Conservation (phyloP, 2,329 filamentous ascomycete genomes). For the Simplicillium aogashimaense region DNA sequence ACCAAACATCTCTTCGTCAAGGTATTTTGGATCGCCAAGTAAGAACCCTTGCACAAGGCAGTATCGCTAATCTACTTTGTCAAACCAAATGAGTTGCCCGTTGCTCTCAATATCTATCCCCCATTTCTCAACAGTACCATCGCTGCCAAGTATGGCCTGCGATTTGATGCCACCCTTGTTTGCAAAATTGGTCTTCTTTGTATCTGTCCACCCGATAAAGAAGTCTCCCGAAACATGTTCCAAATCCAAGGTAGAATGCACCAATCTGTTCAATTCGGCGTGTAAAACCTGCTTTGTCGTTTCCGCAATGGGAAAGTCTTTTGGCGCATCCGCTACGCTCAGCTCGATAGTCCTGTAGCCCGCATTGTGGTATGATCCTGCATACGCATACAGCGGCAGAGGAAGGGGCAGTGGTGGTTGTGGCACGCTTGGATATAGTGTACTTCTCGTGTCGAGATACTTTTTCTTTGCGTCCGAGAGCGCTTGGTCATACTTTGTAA, state of each 20-base stretch:
- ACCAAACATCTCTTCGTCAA: no score
- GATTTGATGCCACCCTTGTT: neutral
- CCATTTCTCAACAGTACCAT: slow-evolving; percentile 1
- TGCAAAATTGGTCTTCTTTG: neutral
- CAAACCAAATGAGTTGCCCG: slow-evolving; percentile 1
- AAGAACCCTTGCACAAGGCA: no score
- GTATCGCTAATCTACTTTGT: neutral
- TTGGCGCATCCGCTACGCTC: slow-evolving; percentile 1
- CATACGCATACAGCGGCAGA: slow-evolving; percentile 29
- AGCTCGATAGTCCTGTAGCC: slow-evolving; percentile 7
- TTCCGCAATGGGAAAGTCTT: neutral
- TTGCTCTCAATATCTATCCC: neutral
- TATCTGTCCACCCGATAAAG: slow-evolving; percentile 4
- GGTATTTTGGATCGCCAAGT: no score
- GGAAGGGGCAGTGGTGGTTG: slow-evolving; percentile 21
- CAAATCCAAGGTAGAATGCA: slow-evolving; percentile 4
- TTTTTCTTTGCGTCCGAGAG: no score
- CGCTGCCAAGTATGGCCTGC: neutral
- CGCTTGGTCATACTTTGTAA: neutral
- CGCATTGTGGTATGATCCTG: slow-evolving; percentile 26
- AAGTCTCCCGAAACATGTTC: slow-evolving; percentile 9
- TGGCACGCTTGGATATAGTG: slow-evolving; percentile 5
- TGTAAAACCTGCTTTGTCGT: slow-evolving; percentile 4
- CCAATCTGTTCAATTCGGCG: neutral
- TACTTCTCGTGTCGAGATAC: neutral